These are phyloP conservation scores for Pichia sp. DNA, from an alignment of 1,139 yeast species.

Conservation along the genomic window DNA sequence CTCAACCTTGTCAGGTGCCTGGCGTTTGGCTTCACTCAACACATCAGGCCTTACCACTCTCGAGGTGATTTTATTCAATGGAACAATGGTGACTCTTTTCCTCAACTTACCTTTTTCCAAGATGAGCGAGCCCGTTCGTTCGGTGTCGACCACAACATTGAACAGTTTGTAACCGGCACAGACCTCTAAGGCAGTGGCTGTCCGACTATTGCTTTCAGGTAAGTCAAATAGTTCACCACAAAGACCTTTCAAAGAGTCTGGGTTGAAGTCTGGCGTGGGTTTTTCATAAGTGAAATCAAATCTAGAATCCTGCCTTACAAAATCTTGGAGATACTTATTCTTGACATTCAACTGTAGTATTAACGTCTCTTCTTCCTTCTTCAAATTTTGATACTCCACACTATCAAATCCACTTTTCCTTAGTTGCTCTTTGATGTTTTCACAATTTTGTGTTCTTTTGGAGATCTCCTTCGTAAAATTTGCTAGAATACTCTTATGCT, in stretches of 20 bases:
- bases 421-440: conserved; percentile 39
- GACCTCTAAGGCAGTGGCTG: conserved; percentile 82
- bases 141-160: conserved; percentile 88
- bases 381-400: conserved; percentile 43
- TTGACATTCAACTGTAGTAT: conserved; percentile 40
- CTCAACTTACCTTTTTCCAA: conserved; percentile 74
- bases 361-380: conserved; percentile 31
- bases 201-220: conserved; percentile 52
- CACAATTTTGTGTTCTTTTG: conserved; percentile 39
- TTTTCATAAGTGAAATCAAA: conserved; percentile 70
- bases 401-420: conserved; percentile 60
- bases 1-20: conserved; percentile 83
- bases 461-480: conserved; percentile 43
- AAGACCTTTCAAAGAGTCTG: conserved; percentile 71
- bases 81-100: conserved; percentile 87
- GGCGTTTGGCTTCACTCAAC: conserved; percentile 56
- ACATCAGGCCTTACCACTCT: conserved; percentile 43
- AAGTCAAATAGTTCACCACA: conserved; percentile 82
- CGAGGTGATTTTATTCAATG: conserved; percentile 78
- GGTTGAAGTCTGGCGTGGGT: conserved; percentile 61
- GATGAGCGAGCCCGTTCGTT: conserved; percentile 75
- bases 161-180: conserved; percentile 92
- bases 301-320: conserved; percentile 65
- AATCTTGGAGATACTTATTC: conserved; percentile 49
- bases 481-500: conserved; percentile 57